These are phyloP conservation scores for Rhodamnia argentea DNA, from an alignment of 345 rosid genomes.

Conservation along the genomic window DNA sequence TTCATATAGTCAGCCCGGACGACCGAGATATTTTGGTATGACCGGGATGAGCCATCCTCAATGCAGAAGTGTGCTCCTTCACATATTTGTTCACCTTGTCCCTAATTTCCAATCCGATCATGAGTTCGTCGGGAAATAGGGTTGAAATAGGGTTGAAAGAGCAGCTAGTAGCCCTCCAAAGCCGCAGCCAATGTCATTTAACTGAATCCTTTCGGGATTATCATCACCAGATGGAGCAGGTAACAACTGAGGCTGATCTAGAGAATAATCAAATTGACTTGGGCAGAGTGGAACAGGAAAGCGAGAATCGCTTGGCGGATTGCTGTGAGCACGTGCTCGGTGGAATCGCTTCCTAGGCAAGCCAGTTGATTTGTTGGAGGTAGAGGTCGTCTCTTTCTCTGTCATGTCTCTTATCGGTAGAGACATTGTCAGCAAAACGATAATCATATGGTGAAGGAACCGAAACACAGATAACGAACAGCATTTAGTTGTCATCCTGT, in stretches of 20 bases:
- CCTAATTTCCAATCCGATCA: conserved; percentile 44
- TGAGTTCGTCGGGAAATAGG: conserved; percentile 14
- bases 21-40: too few relatives aligned
- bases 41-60: too few relatives aligned
- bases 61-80: too few relatives aligned
- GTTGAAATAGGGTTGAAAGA: conserved; percentile 5
- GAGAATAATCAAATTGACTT: conserved; percentile 18
- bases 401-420: conserved; percentile 2
- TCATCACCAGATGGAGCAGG: not conserved
- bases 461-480: not conserved
- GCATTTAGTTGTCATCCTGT: not conserved
- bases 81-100: not conserved
- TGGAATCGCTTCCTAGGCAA: conserved; percentile 41
- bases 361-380: conserved; percentile 25
- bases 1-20: too few relatives aligned
- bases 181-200: conserved; percentile 37
- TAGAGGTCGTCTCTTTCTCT: conserved; percentile 6
- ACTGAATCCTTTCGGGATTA: conserved; percentile 17
- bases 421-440: not conserved
- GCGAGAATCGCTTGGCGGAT: conserved; percentile 33
- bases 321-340: conserved; percentile 35
- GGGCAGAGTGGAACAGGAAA: conserved; percentile 32
- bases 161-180: conserved; percentile 33
- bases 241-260: conserved; percentile 21
- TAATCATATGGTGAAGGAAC: not conserved